Percentiles rank a stretch among this genome's conserved stretches.
Evolutionary conservation across 1,139 yeast species (phyloP).

Genomic region (Chernovozyma sophiae-reginae): DNA sequence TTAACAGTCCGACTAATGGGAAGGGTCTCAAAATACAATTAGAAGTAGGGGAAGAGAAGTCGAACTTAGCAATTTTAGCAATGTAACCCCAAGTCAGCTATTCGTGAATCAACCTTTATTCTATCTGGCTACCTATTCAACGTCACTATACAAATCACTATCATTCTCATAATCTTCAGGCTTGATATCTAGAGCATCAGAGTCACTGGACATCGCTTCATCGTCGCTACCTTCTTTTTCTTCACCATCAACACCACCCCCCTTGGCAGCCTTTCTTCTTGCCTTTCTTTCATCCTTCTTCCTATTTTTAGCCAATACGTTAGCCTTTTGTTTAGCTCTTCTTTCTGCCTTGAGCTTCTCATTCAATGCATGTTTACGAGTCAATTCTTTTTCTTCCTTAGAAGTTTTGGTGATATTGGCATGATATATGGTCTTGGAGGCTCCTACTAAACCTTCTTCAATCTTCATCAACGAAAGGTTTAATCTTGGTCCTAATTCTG

Average conservation of each 20-base stretch:
- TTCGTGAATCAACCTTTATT: no score
- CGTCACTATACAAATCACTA: slow-evolving; percentile 46
- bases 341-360: slow-evolving; percentile 65
- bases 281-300: slow-evolving; percentile 69
- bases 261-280: slow-evolving; percentile 61
- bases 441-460: slow-evolving; percentile 86
- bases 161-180: slow-evolving; percentile 48
- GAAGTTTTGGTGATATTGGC: slow-evolving; percentile 59
- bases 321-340: slow-evolving; percentile 73
- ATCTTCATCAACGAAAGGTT: slow-evolving; percentile 74
- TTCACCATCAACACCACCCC: slow-evolving; percentile 27
- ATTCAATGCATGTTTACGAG: slow-evolving; percentile 61
- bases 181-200: slow-evolving; percentile 32
- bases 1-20: no score
- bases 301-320: slow-evolving; percentile 72
- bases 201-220: slow-evolving; percentile 16
- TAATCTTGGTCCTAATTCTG: slow-evolving; percentile 92
- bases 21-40: no score
- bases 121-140: slow-evolving; percentile 20
- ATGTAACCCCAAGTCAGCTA: no score
- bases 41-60: no score
- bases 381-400: slow-evolving; percentile 57
- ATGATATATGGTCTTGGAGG: slow-evolving; percentile 76
- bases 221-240: slow-evolving; percentile 16
- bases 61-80: no score